These are phyloP conservation scores for Caryopteris hybrid DNA, from an alignment of 305 asterid genomes.

Conservation along the genomic window DNA sequence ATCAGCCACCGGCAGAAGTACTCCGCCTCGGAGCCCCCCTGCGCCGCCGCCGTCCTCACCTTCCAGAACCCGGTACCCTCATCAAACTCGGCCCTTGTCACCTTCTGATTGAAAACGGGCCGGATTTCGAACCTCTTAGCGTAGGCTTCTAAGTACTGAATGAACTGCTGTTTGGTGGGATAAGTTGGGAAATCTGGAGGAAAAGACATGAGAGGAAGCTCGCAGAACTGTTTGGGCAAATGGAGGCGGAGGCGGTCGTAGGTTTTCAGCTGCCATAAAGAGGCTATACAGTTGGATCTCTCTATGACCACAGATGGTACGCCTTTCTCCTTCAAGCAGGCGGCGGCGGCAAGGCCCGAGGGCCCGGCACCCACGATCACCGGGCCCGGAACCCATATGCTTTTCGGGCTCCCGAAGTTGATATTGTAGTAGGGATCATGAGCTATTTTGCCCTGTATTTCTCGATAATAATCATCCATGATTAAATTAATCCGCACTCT, in stretches of 20 bases:
- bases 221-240: constrained; percentile 80
- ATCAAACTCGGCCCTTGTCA: constrained; percentile 54
- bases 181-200: constrained; percentile 70
- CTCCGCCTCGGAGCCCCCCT: no score
- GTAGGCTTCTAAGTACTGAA: constrained; percentile 48
- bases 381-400: constrained; percentile 53
- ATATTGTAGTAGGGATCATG: constrained; percentile 46
- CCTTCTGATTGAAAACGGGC: constrained; percentile 53
- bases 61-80: constrained; percentile 46
- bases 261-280: constrained; percentile 79
- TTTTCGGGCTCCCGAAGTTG: neutral
- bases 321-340: constrained; percentile 58
- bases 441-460: constrained; percentile 47
- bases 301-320: constrained; percentile 61
- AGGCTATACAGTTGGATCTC: constrained; percentile 76
- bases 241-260: constrained; percentile 83
- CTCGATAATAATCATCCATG: constrained; percentile 53
- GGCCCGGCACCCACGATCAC: constrained; percentile 96
- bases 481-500: neutral
- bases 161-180: constrained; percentile 77
- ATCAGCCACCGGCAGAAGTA: constrained; percentile 67
- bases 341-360: constrained; percentile 83
- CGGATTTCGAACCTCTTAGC: constrained; percentile 49
- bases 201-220: constrained; percentile 76
- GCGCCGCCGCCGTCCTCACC: constrained; percentile 30